Conservation (phyloP, 257 asterid genomes). For the Thymus mandschuricus region DNA sequence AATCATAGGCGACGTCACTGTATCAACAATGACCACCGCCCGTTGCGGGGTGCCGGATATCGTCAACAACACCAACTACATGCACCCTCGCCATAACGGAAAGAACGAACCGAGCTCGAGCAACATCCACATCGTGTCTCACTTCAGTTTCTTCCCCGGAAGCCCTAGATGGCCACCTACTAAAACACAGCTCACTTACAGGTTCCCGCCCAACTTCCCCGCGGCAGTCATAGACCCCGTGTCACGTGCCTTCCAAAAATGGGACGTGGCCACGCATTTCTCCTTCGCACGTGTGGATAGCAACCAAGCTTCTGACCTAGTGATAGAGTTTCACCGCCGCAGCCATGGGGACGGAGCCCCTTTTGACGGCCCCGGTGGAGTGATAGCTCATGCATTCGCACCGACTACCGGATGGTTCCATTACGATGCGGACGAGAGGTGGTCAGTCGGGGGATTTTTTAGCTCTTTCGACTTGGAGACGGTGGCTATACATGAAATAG, state of each 20-base stretch:
- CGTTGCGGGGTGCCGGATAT: slow-evolving; percentile 45
- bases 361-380: slow-evolving; percentile 43
- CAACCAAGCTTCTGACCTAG: slow-evolving; percentile 26
- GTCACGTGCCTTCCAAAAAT: slow-evolving; percentile 32
- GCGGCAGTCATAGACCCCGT: slow-evolving; percentile 8
- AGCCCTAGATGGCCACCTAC: slow-evolving; percentile 38
- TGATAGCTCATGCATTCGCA: slow-evolving; percentile 40
- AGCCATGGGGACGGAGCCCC: slow-evolving; percentile 35
- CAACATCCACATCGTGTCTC: slow-evolving; percentile 28
- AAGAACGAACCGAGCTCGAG: neutral
- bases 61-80: slow-evolving; percentile 32
- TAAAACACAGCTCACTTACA: slow-evolving; percentile 33
- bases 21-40: slow-evolving; percentile 35
- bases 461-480: slow-evolving; percentile 8
- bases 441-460: slow-evolving; percentile 7
- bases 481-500: slow-evolving; percentile 27
- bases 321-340: slow-evolving; percentile 28
- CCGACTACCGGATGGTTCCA: slow-evolving; percentile 41
- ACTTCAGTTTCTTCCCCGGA: slow-evolving; percentile 28
- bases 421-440: slow-evolving; percentile 34
- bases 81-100: slow-evolving; percentile 8
- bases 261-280: slow-evolving; percentile 36
- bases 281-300: slow-evolving; percentile 14
- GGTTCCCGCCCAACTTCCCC: slow-evolving; percentile 17
- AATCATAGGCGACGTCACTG: slow-evolving; percentile 28